Percentiles rank a stretch among this genome's conserved stretches.
These are phyloP conservation scores for Penicillium italicum DNA, from an alignment of 2,329 filamentous ascomycete genomes.

Conservation along the genomic window DNA sequence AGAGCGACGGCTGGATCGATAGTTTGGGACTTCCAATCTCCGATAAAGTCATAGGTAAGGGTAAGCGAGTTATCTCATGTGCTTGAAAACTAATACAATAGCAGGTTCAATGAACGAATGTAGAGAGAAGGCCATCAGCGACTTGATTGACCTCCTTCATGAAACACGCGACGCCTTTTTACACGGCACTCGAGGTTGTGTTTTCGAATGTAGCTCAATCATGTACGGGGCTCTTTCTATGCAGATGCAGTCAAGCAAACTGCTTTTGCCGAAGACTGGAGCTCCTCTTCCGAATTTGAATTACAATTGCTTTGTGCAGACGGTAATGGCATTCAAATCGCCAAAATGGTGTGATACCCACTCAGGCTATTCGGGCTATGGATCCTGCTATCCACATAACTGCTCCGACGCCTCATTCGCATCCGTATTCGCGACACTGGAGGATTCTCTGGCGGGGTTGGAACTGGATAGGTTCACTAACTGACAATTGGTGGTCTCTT, in stretches of 20 bases:
- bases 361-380: too few species aligned
- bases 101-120: slow-evolving; percentile 16
- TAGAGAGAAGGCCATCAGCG: slow-evolving; percentile 13
- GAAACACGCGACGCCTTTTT: slow-evolving; percentile 10
- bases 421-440: background rate
- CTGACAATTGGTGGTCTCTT: too few species aligned
- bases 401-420: background rate
- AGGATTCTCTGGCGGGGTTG: background rate
- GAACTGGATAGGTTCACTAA: background rate
- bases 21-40: slow-evolving; percentile 22
- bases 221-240: slow-evolving; percentile 17
- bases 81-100: background rate
- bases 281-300: background rate
- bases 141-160: slow-evolving; percentile 8
- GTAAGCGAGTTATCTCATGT: background rate
- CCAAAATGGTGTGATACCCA: background rate
- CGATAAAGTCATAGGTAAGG: slow-evolving; percentile 15
- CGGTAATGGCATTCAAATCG: background rate
- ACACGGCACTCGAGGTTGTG: slow-evolving; percentile 13
- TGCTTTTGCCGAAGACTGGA: background rate
- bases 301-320: background rate
- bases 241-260: background rate
- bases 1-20: slow-evolving; percentile 5
- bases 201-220: slow-evolving; percentile 25
- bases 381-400: fast-evolving